Conservation (phyloP, 805 yeast species). For the Ogataea methanolica region DNA sequence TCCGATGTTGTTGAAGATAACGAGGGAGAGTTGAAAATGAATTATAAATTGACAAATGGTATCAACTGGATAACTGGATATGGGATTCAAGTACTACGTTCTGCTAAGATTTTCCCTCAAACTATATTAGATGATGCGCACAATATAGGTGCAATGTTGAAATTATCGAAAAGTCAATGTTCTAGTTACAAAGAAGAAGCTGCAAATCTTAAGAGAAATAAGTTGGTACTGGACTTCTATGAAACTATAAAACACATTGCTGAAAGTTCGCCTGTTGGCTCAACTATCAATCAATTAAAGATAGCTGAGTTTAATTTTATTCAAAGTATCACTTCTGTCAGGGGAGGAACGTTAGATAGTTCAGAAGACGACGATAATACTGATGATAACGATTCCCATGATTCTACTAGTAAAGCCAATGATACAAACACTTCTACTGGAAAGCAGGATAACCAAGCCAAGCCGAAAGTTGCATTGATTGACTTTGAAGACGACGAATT, state of each 20-base stretch:
- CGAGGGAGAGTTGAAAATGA: slow-evolving; percentile 24
- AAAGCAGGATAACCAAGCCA: background rate
- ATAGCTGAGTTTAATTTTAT: background rate
- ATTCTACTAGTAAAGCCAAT: background rate
- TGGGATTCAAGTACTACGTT: slow-evolving; percentile 31
- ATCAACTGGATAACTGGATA: slow-evolving; percentile 17
- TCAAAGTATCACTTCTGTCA: background rate
- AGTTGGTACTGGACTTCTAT: slow-evolving; percentile 15
- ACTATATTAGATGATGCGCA: slow-evolving; percentile 26
- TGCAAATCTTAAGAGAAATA: slow-evolving; percentile 1
- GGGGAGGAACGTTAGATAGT: background rate
- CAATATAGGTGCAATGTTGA: slow-evolving; percentile 19
- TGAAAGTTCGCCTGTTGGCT: no score
- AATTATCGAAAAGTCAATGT: background rate
- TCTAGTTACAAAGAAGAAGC: background rate
- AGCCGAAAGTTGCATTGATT: background rate
- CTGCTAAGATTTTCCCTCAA: slow-evolving; percentile 21
- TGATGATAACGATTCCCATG: background rate
- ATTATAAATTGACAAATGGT: slow-evolving; percentile 25
- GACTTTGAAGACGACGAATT: background rate
- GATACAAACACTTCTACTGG: no score
- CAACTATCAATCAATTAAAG: background rate
- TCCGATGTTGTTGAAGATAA: slow-evolving; percentile 11
- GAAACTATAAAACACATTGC: slow-evolving; percentile 4
- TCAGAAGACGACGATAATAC: background rate